Evolutionary conservation across 2,329 filamentous ascomycete genomes (phyloP).

Genomic region (Nothophaeocryptopus gaeumannii): DNA sequence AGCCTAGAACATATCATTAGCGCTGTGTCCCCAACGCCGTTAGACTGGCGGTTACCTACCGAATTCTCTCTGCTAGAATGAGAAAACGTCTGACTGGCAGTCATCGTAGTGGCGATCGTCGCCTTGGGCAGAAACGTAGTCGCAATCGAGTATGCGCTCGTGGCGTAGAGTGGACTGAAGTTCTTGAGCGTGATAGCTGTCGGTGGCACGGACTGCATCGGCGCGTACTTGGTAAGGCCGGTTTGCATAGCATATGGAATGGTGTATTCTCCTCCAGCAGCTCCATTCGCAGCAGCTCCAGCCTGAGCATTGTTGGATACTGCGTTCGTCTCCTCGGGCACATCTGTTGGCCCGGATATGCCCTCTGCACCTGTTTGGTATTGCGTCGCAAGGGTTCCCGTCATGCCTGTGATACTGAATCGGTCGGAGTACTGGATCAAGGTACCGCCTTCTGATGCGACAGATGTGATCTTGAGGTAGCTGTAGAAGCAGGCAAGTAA

Average conservation of each 20-base stretch:
- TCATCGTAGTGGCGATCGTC: constrained; percentile 52
- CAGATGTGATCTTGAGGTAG: constrained; percentile 59
- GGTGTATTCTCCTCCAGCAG: constrained; percentile 23
- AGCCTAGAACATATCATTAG: constrained; percentile 42
- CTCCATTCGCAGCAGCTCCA: constrained; percentile 18
- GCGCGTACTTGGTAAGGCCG: constrained; percentile 58
- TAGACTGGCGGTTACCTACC: constrained; percentile 42
- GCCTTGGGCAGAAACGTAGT: constrained; percentile 47
- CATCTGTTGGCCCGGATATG: constrained; percentile 38
- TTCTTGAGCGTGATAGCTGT: constrained; percentile 57
- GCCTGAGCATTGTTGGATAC: constrained; percentile 26
- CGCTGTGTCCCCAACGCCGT: neutral
- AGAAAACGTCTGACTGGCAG: constrained; percentile 51
- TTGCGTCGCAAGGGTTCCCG: constrained; percentile 52
- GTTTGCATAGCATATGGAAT: constrained; percentile 57
- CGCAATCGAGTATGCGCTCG: constrained; percentile 54
- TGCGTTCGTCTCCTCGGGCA: constrained; percentile 37
- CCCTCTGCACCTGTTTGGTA: constrained; percentile 38
- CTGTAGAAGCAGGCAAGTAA: constrained; percentile 36
- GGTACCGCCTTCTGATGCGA: constrained; percentile 53
- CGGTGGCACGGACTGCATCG: constrained; percentile 58
- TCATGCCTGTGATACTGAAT: constrained; percentile 65
- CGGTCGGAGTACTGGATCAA: constrained; percentile 60
- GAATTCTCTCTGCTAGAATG: constrained; percentile 56
- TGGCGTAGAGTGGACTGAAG: constrained; percentile 52